Evolutionary conservation across 2,329 filamentous ascomycete genomes (phyloP).

Genomic region (Apiospora koreana): DNA sequence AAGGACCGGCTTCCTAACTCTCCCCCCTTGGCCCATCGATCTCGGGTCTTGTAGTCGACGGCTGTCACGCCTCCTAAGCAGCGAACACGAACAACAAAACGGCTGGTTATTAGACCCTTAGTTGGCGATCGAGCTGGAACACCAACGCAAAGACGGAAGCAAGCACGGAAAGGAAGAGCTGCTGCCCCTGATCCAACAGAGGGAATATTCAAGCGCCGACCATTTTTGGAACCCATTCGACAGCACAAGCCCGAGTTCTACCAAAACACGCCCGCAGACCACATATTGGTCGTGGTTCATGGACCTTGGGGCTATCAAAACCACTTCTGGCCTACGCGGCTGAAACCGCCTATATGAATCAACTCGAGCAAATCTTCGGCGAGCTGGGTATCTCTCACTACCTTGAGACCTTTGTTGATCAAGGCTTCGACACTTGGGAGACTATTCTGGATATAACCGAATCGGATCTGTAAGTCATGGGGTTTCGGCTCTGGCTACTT

Average conservation of each 20-base stretch:
- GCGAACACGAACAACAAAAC: constrained; percentile 13
- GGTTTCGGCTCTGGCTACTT: neutral
- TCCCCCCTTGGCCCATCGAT: neutral
- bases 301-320: neutral
- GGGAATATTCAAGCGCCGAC: neutral
- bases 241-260: neutral
- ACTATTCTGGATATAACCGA: constrained; percentile 83
- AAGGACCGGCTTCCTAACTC: neutral
- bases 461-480: constrained; percentile 68
- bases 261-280: neutral
- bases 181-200: neutral
- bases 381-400: constrained; percentile 81
- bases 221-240: neutral
- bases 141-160: neutral
- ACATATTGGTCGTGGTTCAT: constrained; percentile 8
- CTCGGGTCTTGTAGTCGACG: neutral
- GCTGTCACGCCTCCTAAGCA: neutral
- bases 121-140: neutral
- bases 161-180: neutral
- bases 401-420: constrained; percentile 69
- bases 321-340: neutral
- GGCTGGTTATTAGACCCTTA: constrained; percentile 28
- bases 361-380: constrained; percentile 65
- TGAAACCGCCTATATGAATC: constrained; percentile 53
- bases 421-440: constrained; percentile 85